Conservation (phyloP, 805 yeast species). For the Saturnispora halmiae region DNA sequence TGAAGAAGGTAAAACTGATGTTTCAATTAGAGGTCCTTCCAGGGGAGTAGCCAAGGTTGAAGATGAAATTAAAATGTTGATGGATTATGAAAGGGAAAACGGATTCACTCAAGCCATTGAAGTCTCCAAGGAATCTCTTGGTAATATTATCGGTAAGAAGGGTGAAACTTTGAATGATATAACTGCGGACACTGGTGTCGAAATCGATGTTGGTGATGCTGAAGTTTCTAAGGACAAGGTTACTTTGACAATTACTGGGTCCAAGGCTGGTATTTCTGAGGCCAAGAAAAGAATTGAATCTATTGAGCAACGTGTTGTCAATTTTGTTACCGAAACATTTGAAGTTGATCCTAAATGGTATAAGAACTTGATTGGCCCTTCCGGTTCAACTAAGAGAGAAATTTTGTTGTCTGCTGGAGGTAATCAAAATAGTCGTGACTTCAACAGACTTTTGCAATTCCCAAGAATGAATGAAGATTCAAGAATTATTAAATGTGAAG, state of each 20-base stretch:
- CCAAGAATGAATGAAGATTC: conserved; percentile 62
- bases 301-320: conserved; percentile 58
- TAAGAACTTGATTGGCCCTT: conserved; percentile 67
- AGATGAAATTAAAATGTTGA: conserved; percentile 74
- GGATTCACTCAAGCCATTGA: conserved; percentile 56
- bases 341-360: conserved; percentile 68
- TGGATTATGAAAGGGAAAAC: conserved; percentile 80
- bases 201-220: conserved; percentile 37
- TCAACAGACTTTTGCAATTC: conserved; percentile 50
- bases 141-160: conserved; percentile 80
- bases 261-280: conserved; percentile 61
- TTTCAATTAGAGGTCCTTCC: conserved; percentile 78
- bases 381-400: conserved; percentile 64
- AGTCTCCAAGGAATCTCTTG: conserved; percentile 66
- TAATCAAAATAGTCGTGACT: conserved; percentile 37
- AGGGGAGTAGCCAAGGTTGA: conserved; percentile 77
- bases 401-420: conserved; percentile 78
- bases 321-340: conserved; percentile 46
- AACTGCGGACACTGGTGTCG: conserved; percentile 58
- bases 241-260: conserved; percentile 67
- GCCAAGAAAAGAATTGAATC: conserved; percentile 57
- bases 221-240: conserved; percentile 37
- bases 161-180: conserved; percentile 82
- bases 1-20: conserved; percentile 46
- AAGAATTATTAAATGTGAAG: conserved; percentile 53